Percentiles rank a stretch among this genome's conserved stretches.
Evolutionary conservation across 345 rosid species (phyloP).

Genomic region (Euclidium syriacum): DNA sequence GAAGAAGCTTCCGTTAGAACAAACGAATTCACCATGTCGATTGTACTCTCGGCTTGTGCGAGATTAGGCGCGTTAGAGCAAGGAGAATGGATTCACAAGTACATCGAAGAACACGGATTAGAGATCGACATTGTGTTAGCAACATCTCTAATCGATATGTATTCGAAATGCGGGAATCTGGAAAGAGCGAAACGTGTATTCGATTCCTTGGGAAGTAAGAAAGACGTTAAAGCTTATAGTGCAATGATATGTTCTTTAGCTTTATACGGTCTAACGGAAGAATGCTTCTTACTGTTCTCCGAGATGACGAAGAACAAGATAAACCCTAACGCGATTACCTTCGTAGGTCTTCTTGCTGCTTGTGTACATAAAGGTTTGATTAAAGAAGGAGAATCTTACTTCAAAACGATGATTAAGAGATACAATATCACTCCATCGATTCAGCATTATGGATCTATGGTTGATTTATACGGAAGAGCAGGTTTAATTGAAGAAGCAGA

Average conservation of each 20-base stretch:
- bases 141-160: constrained; percentile 59
- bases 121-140: constrained; percentile 44
- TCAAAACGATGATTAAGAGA: constrained; percentile 34
- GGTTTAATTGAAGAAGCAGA: constrained; percentile 40
- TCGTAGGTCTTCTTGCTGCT: constrained; percentile 51
- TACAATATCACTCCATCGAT: constrained; percentile 35
- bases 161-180: constrained; percentile 53
- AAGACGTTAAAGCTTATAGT: constrained; percentile 56
- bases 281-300: constrained; percentile 44
- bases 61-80: constrained; percentile 45
- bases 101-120: constrained; percentile 34
- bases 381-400: constrained; percentile 34
- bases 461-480: constrained; percentile 50
- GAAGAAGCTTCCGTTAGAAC: constrained; percentile 27
- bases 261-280: constrained; percentile 37
- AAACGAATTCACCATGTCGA: constrained; percentile 45
- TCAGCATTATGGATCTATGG: constrained; percentile 47
- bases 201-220: constrained; percentile 17
- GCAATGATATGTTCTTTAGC: constrained; percentile 43
- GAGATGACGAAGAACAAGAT: constrained; percentile 47
- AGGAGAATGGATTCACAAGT: constrained; percentile 47
- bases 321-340: constrained; percentile 53
- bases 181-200: constrained; percentile 42
- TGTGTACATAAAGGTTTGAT: constrained; percentile 48
- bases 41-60: constrained; percentile 50